These are phyloP conservation scores for Schizophyllum amplum DNA, from an alignment of 1,284 basidiomycete species.

Conservation along the genomic window DNA sequence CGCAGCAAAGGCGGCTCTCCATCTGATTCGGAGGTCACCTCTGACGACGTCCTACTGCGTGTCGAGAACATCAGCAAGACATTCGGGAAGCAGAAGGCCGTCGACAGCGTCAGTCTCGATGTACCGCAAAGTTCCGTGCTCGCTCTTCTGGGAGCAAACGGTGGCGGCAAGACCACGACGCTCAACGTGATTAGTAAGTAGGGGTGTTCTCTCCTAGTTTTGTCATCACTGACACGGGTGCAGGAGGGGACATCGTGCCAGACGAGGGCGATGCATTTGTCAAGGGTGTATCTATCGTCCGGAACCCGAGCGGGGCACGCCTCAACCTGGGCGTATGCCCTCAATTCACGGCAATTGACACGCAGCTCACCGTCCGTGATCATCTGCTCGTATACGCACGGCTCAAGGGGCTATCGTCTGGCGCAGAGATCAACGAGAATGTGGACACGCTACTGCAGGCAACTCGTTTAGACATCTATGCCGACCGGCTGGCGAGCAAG, in stretches of 20 bases:
- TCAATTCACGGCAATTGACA: constrained; percentile 77
- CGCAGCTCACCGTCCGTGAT: constrained; percentile 68
- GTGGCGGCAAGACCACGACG: constrained; percentile 75
- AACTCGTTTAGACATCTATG: constrained; percentile 53
- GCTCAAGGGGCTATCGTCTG: constrained; percentile 55
- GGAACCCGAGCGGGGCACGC: constrained; percentile 51
- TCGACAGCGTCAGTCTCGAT: constrained; percentile 68
- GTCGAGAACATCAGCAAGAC: constrained; percentile 63
- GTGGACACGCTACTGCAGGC: constrained; percentile 52
- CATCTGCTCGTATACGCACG: constrained; percentile 63
- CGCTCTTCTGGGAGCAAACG: constrained; percentile 73
- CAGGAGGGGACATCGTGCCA: constrained; percentile 55
- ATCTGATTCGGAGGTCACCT: constrained; percentile 14
- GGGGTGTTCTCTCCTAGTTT: background rate
- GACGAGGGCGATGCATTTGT: constrained; percentile 62
- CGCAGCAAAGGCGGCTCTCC: constrained; percentile 6
- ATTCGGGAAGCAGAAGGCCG: constrained; percentile 50
- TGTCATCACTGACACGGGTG: background rate
- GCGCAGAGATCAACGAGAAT: constrained; percentile 40
- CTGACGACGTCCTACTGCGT: constrained; percentile 48
- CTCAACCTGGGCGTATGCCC: constrained; percentile 72
- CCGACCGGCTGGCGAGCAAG: constrained; percentile 62
- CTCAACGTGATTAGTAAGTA: constrained; percentile 67
- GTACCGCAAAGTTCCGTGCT: constrained; percentile 60
- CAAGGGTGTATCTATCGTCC: constrained; percentile 53